phyloP scores from a whole-genome alignment of 768 basidiomycete genomes.

The Trichaptum fuscoviolaceum region DNA sequence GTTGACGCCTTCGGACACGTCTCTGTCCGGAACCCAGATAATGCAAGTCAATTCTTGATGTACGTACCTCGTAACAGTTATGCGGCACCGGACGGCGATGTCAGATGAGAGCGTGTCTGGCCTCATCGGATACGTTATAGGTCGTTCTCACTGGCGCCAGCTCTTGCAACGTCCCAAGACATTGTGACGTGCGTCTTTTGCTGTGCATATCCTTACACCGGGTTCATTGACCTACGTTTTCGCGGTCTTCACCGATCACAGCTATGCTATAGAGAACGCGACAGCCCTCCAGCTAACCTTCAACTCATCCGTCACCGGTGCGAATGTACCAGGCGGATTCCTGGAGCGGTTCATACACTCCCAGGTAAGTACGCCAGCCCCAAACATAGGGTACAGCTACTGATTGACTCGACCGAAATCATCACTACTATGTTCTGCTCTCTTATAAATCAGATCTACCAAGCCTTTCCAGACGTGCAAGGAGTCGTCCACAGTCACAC shows the following conservation, averaged over 20 bases:
- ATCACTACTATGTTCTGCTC: background rate
- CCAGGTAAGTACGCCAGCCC: background rate
- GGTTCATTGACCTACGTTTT: background rate
- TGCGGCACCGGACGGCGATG: too few species aligned
- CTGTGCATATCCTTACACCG: background rate
- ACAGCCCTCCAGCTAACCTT: slow-evolving; percentile 1
- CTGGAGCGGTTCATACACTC: slow-evolving; percentile 6
- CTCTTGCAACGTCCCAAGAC: background rate
- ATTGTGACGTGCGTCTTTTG: background rate
- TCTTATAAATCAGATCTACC: slow-evolving; percentile 4
- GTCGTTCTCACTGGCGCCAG: background rate
- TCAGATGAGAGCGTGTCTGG: background rate
- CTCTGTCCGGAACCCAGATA: slow-evolving; percentile 3
- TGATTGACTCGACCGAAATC: background rate
- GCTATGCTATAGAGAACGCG: slow-evolving; percentile 4
- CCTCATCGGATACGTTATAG: background rate
- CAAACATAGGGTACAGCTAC: too few species aligned
- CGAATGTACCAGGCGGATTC: slow-evolving; percentile 4
- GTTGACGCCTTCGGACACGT: slow-evolving; percentile 4
- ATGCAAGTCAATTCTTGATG: slow-evolving; percentile 2
- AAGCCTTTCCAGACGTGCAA: slow-evolving; percentile 3
- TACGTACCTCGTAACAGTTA: too few species aligned
- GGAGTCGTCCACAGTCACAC: slow-evolving; percentile 5
- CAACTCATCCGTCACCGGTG: slow-evolving; percentile 1
- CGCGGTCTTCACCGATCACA: background rate